Percentiles rank a stretch among this genome's conserved stretches.
phyloP scores from a whole-genome alignment of 2,329 filamentous ascomycete genomes.

The Penicillium sp. region DNA sequence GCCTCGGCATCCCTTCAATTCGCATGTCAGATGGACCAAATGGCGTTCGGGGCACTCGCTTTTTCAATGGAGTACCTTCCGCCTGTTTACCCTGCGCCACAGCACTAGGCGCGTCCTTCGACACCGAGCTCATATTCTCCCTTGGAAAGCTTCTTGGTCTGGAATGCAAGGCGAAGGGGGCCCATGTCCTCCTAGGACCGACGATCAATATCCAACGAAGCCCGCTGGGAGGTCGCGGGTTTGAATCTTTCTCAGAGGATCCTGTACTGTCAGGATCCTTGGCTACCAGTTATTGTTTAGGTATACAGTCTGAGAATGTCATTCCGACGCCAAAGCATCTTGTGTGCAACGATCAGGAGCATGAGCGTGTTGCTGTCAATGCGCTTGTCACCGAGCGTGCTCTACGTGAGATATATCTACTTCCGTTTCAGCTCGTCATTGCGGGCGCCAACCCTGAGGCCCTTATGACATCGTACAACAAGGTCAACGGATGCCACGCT shows the following conservation, averaged over 20 bases:
- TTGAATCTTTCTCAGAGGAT: constrained; percentile 83
- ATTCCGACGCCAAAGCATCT: constrained; percentile 73
- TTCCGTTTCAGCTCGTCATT: constrained; percentile 63
- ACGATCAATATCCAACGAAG: constrained; percentile 82
- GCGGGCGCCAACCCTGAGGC: constrained; percentile 55
- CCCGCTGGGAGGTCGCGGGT: constrained; percentile 76
- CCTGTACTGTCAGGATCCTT: constrained; percentile 72
- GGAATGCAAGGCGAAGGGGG: constrained; percentile 71
- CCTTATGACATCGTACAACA: constrained; percentile 61
- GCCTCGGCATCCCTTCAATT: constrained; percentile 62
- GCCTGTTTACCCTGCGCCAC: constrained; percentile 77
- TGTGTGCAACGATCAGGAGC: constrained; percentile 47
- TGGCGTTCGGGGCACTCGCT: constrained; percentile 65
- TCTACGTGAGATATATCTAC: constrained; percentile 62
- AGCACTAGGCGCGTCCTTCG: constrained; percentile 76
- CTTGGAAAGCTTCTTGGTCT: constrained; percentile 70
- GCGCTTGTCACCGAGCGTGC: constrained; percentile 51
- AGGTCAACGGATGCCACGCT: constrained; percentile 52
- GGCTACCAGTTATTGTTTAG: constrained; percentile 69
- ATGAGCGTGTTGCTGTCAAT: constrained; percentile 42
- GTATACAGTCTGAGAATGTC: constrained; percentile 71
- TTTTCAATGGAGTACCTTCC: constrained; percentile 67
- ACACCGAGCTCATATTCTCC: constrained; percentile 65
- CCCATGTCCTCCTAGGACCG: constrained; percentile 71
- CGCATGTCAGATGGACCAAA: constrained; percentile 70